Conservation (phyloP, 345 rosid genomes). For the Eucalyptus urophylla region DNA sequence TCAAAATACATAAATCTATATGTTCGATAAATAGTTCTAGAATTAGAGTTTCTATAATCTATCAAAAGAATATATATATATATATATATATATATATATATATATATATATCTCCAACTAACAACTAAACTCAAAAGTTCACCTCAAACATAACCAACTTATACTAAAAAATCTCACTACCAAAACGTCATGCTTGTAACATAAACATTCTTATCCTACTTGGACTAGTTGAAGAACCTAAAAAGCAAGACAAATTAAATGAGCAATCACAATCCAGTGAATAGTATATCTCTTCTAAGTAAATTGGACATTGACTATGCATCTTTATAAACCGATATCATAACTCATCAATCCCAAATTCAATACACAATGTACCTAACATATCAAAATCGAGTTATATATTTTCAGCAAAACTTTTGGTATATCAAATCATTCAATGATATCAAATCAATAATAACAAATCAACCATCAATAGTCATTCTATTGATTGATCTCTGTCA, state of each 20-base stretch:
- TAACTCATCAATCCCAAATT: not conserved
- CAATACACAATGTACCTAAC: not conserved
- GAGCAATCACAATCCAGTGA: not conserved
- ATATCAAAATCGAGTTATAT: not conserved
- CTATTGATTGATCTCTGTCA: not conserved
- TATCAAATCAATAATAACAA: not conserved
- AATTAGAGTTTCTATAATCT: not conserved
- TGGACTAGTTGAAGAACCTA: not conserved
- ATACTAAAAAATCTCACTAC: not conserved
- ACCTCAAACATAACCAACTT: not conserved
- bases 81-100: too few relatives aligned
- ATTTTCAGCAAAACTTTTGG: not conserved
- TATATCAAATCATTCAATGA: not conserved
- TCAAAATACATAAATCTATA: too few relatives aligned
- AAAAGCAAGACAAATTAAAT: not conserved
- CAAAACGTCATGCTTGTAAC: not conserved
- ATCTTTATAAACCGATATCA: not conserved
- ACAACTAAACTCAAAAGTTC: not conserved
- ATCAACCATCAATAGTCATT: not conserved
- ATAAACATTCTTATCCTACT: not conserved
- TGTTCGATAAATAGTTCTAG: too few relatives aligned
- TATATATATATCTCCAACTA: not conserved
- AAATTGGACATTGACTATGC: not conserved
- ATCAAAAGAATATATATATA: too few relatives aligned
- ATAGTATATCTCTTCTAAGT: not conserved